Evolutionary conservation across 179 eudicot species (phyloP), one percentile per base, ranked within the genome.

Genomic region (Nepenthes alata): DNA sequence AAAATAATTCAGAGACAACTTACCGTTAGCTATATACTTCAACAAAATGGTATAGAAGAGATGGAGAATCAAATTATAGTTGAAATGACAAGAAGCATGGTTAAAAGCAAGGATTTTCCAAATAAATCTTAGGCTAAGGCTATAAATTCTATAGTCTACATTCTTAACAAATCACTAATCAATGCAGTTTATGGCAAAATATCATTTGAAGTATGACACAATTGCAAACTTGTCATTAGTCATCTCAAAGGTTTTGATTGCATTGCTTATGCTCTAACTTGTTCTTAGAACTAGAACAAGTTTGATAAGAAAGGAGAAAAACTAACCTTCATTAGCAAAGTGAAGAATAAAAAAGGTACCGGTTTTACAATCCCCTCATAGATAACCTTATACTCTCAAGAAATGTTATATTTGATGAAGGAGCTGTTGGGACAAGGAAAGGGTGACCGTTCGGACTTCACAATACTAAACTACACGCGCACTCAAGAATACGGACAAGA

Each of bases 1-100:
- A 7, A 57, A 0, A 39, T 57, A 0, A 69, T 56, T 2, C 48
- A 53, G 55, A 11, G 37, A 10, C 55, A 75, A 35, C 59, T 69
- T 4, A 62, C 67, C 11, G 63, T 60, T 0, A 14, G 37, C 5
- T 47, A 35, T n/a, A 66, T 65, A 6, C 75, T 61, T 2, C 71
- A 69, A 62, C 72, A 76, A 48, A 76, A 69, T 57, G 71, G 76
- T 37, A 68, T 72, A 1, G 62, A 37, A 0, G 68, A 72, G 54
- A 52, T 62, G n/a, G 66, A 50, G 48, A 73, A 70, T 9, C 53
- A 58, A 50, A 72, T 60, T 35, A 59, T 65, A 35, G 58, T 50
- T 0, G 77, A 72, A 49, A 72, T 77, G 72, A 55, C 63, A 7
- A 50, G 63, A 47, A 68, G 71, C 35, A 64, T 65, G 58, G 0